These are phyloP conservation scores for Inga oerstediana DNA, from an alignment of 306 rosid species.

Conservation along the genomic window DNA sequence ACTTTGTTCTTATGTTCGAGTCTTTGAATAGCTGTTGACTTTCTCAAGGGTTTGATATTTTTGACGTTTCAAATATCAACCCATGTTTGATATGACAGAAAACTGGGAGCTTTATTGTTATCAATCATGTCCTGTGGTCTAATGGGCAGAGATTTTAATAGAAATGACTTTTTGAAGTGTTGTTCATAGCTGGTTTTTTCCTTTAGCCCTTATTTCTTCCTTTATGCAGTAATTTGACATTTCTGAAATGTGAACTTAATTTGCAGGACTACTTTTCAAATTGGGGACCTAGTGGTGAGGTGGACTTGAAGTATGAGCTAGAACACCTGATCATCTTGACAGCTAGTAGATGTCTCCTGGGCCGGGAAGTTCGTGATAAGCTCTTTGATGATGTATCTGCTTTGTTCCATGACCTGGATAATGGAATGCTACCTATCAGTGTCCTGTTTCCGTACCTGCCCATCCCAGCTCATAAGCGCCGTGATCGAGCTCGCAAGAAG, in stretches of 20 bases:
- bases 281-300: conserved; percentile 95
- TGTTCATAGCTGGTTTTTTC: conserved; percentile 1
- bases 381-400: conserved; percentile 94
- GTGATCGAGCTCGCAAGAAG: conserved; percentile 82
- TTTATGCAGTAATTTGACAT: conserved; percentile 5
- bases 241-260: conserved; percentile 28
- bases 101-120: background rate
- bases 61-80: background rate
- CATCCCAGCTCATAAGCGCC: conserved; percentile 91
- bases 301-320: conserved; percentile 92
- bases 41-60: background rate
- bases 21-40: background rate
- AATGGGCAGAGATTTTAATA: background rate
- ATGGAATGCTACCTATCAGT: conserved; percentile 84
- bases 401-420: conserved; percentile 95
- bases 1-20: background rate
- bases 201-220: background rate
- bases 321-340: conserved; percentile 94
- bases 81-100: background rate
- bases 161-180: background rate
- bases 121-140: background rate
- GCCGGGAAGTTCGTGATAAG: conserved; percentile 92
- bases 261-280: conserved; percentile 93
- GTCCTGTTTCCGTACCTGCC: conserved; percentile 91
- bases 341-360: conserved; percentile 94